Evolutionary conservation across 2,329 filamentous ascomycete species (phyloP).

Genomic region (Hypoxylon sp.): DNA sequence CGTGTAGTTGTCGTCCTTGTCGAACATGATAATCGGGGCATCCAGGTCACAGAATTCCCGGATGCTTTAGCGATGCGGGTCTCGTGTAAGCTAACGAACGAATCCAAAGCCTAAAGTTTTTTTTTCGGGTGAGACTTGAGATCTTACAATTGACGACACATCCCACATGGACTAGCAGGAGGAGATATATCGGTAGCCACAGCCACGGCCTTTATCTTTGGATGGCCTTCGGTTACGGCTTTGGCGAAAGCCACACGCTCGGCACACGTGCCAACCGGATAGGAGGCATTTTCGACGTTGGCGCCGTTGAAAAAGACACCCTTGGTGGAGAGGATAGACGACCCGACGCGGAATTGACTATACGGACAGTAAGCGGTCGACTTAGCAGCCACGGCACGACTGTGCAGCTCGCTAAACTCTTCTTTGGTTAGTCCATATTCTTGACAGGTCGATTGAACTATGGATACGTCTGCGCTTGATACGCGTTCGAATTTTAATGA

Average conservation of each 20-base stretch:
- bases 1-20: constrained; percentile 77
- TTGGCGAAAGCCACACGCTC: constrained; percentile 89
- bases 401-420: constrained; percentile 72
- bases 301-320: constrained; percentile 73
- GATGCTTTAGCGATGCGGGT: constrained; percentile 60
- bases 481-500: constrained; percentile 22
- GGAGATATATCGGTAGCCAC: constrained; percentile 82
- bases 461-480: constrained; percentile 41
- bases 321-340: constrained; percentile 70
- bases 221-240: constrained; percentile 71
- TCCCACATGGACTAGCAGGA: constrained; percentile 84
- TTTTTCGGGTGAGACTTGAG: no score
- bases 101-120: no score
- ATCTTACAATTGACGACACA: constrained; percentile 90
- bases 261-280: constrained; percentile 94
- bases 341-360: constrained; percentile 90
- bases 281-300: constrained; percentile 92
- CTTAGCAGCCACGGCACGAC: constrained; percentile 75
- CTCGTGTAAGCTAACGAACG: background rate
- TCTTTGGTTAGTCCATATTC: constrained; percentile 61
- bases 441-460: constrained; percentile 48
- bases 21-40: constrained; percentile 91
- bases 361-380: constrained; percentile 88
- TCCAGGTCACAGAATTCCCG: constrained; percentile 76
- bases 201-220: constrained; percentile 77